These are phyloP conservation scores for Candida awuae DNA, from an alignment of 805 yeast genomes.

Conservation along the genomic window DNA sequence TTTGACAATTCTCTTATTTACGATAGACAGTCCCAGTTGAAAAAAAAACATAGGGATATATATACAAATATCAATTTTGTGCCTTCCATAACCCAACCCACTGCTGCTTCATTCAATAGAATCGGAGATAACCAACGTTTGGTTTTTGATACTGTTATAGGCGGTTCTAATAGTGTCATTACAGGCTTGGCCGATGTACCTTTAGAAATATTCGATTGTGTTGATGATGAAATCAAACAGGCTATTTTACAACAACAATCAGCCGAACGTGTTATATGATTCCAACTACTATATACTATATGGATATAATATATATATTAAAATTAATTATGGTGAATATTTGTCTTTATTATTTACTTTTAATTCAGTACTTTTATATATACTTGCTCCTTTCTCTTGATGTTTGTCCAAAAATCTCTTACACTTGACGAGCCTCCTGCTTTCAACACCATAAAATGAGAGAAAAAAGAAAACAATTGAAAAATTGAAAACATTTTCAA, in stretches of 20 bases:
- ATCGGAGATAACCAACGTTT: slow-evolving; percentile 27
- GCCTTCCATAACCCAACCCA: slow-evolving; percentile 73
- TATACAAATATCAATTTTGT: slow-evolving; percentile 78
- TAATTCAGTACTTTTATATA: too few relatives aligned
- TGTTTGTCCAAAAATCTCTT: too few relatives aligned
- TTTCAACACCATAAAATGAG: too few relatives aligned
- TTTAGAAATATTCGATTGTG: slow-evolving; percentile 45
- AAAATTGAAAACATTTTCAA: too few relatives aligned
- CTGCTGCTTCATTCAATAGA: slow-evolving; percentile 28
- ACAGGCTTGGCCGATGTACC: slow-evolving; percentile 65
- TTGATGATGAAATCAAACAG: slow-evolving; percentile 45
- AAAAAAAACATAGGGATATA: slow-evolving; percentile 54
- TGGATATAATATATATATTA: too few relatives aligned
- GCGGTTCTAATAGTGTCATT: slow-evolving; percentile 32
- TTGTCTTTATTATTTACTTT: too few relatives aligned
- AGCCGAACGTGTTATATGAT: slow-evolving; percentile 31
- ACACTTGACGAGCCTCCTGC: too few relatives aligned
- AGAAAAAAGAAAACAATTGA: too few relatives aligned
- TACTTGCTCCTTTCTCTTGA: too few relatives aligned
- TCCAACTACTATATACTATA: too few relatives aligned
- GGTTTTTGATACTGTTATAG: slow-evolving; percentile 39
- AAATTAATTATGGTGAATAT: too few relatives aligned
- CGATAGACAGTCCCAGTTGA: slow-evolving; percentile 45
- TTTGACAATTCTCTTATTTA: slow-evolving; percentile 57
- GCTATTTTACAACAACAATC: slow-evolving; percentile 59